Conservation (phyloP, 768 basidiomycete genomes). For the Tricholoma sp. region DNA sequence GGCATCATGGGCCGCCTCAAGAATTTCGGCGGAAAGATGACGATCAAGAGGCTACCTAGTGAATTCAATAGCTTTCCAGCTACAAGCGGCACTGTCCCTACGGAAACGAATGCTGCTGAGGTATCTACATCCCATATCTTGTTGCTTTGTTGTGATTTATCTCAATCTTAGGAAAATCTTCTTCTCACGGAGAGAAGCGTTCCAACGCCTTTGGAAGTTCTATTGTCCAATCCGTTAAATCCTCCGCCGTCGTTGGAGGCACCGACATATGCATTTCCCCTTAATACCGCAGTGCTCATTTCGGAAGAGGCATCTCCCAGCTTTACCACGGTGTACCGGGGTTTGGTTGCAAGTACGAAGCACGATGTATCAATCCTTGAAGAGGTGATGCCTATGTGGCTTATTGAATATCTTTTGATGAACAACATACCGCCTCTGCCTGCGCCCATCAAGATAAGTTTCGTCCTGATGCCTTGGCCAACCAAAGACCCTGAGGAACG, state of each 20-base stretch:
- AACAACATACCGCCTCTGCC: slow-evolving; percentile 52
- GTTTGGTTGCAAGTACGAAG: slow-evolving; percentile 52
- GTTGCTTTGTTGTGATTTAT: neutral
- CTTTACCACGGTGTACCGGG: slow-evolving; percentile 75
- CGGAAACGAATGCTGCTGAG: neutral
- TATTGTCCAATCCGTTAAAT: slow-evolving; percentile 50
- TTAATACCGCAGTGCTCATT: slow-evolving; percentile 64
- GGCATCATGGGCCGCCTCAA: slow-evolving; percentile 80
- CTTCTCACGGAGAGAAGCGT: slow-evolving; percentile 17
- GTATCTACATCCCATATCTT: neutral
- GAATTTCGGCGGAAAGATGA: slow-evolving; percentile 65
- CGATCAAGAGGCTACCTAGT: slow-evolving; percentile 33
- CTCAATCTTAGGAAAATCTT: slow-evolving; percentile 10
- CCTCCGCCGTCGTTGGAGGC: slow-evolving; percentile 73
- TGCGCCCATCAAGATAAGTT: slow-evolving; percentile 73
- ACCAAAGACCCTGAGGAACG: slow-evolving; percentile 53
- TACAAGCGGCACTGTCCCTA: slow-evolving; percentile 7
- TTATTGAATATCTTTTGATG: slow-evolving; percentile 78
- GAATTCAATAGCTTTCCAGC: slow-evolving; percentile 25
- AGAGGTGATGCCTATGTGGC: slow-evolving; percentile 79
- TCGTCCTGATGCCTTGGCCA: slow-evolving; percentile 78
- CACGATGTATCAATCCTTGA: slow-evolving; percentile 51
- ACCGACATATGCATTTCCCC: slow-evolving; percentile 57
- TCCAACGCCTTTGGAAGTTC: slow-evolving; percentile 48
- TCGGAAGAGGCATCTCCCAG: slow-evolving; percentile 76